Evolutionary conservation across 2,329 filamentous ascomycete genomes (phyloP).

Genomic region (Hypoxylon sp.): DNA sequence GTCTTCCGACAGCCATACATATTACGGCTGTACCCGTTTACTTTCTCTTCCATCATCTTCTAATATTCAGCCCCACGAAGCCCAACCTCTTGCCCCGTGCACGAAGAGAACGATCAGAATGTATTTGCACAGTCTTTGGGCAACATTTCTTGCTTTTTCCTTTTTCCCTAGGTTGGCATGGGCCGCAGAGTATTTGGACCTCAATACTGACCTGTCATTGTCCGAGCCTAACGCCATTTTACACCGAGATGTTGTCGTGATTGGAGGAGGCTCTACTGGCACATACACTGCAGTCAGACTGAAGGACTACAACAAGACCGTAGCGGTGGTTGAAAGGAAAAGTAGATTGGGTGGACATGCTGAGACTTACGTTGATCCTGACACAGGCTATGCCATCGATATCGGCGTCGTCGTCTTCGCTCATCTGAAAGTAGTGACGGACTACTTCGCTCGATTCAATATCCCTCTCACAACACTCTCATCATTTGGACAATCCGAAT

Average conservation of each 20-base stretch:
- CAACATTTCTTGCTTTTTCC: neutral
- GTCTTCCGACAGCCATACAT: neutral
- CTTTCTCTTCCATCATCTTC: neutral
- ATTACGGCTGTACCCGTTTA: neutral
- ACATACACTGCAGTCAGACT: slow-evolving; percentile 53
- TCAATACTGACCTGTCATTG: neutral
- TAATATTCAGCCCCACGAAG: neutral
- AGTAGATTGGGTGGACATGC: slow-evolving; percentile 48
- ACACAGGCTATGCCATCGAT: neutral
- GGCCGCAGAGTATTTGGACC: neutral
- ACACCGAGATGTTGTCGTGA: slow-evolving; percentile 51
- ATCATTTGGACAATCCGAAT: neutral
- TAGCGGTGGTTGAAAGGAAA: slow-evolving; percentile 55
- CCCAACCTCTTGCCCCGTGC: neutral
- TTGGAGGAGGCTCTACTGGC: slow-evolving; percentile 55
- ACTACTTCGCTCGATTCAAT: slow-evolving; percentile 22
- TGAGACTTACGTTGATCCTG: slow-evolving; percentile 25
- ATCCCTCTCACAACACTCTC: slow-evolving; percentile 4
- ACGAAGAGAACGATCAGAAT: neutral
- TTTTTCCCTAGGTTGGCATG: neutral
- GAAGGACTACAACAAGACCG: slow-evolving; percentile 49
- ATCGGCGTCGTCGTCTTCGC: neutral
- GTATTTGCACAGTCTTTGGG: neutral
- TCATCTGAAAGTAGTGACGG: slow-evolving; percentile 14
- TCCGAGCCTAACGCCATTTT: too few species aligned